Percentiles rank a stretch among this genome's conserved stretches.
Conservation (phyloP, 805 yeast genomes). For the Candida vartiovaarae region DNA sequence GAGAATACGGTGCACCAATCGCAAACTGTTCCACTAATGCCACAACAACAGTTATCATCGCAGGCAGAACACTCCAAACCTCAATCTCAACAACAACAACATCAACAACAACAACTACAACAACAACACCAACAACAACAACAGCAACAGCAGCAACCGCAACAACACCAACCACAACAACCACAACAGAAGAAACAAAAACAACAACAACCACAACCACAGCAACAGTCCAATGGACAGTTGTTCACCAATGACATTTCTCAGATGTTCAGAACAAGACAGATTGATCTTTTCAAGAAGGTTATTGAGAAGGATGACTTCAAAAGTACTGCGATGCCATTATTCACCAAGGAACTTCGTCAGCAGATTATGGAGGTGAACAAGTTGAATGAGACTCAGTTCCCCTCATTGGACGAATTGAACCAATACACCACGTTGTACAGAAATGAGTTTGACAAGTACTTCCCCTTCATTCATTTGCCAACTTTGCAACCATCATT, state of each 20-base stretch:
- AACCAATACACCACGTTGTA: slow-evolving; percentile 71
- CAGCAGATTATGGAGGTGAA: slow-evolving; percentile 45
- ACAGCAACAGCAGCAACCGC: slow-evolving; percentile 10
- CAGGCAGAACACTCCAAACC: slow-evolving; percentile 7
- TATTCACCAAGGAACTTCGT: slow-evolving; percentile 47
- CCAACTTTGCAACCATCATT: slow-evolving; percentile 47
- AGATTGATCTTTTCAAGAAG: slow-evolving; percentile 55
- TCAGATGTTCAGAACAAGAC: slow-evolving; percentile 56
- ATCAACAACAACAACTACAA: not conserved
- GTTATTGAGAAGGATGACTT: slow-evolving; percentile 19
- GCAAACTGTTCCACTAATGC: too few species aligned
- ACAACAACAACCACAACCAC: slow-evolving; percentile 4
- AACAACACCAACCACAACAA: slow-evolving; percentile 10
- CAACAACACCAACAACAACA: not conserved
- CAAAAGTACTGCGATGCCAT: slow-evolving; percentile 20
- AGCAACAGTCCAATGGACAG: slow-evolving; percentile 23
- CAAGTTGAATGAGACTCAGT: slow-evolving; percentile 48
- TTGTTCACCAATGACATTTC: slow-evolving; percentile 41
- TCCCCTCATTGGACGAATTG: slow-evolving; percentile 71
- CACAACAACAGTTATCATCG: not conserved
- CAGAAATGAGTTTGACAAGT: slow-evolving; percentile 70
- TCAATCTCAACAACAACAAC: too few species aligned
- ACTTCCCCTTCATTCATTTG: slow-evolving; percentile 78
- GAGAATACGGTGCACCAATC: not conserved
- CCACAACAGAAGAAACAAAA: not conserved